Conservation (phyloP, 768 basidiomycete genomes). For the Amylocystis lapponica region DNA sequence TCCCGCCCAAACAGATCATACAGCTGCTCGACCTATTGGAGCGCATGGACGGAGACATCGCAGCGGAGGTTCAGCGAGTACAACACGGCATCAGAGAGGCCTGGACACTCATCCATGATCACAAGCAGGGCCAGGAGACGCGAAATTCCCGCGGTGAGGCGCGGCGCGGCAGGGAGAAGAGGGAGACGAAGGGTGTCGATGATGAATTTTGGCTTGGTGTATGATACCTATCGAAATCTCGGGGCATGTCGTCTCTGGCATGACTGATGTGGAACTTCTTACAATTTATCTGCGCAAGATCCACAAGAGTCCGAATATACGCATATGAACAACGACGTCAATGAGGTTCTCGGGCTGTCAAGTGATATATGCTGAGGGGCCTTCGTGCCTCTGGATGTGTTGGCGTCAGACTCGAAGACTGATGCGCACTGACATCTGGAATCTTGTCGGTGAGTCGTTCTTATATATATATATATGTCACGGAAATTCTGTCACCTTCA, state of each 20-base stretch:
- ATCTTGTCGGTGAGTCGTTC: no score
- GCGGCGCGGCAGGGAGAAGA: slow-evolving; percentile 13
- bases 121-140: slow-evolving; percentile 12
- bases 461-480: no score
- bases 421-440: no score
- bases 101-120: slow-evolving; percentile 12
- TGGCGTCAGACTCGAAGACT: no score
- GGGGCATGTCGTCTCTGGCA: background rate
- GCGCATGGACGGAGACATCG: slow-evolving; percentile 28
- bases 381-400: no score
- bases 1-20: slow-evolving; percentile 24
- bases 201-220: slow-evolving; percentile 22
- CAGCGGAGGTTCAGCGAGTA: slow-evolving; percentile 21
- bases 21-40: slow-evolving; percentile 30
- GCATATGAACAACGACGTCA: no score
- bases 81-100: slow-evolving; percentile 21
- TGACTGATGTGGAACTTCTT: background rate
- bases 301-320: no score
- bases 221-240: slow-evolving; percentile 1
- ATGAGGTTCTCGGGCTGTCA: no score
- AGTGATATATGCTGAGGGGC: no score
- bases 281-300: no score
- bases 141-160: slow-evolving; percentile 2
- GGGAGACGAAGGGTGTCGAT: slow-evolving; percentile 18
- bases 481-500: no score